A percentile compares a stretch with the other conserved stretches of the same genome.
Conservation (phyloP, 2,329 filamentous ascomycete genomes). For the Nothomitra cinnamomea region DNA sequence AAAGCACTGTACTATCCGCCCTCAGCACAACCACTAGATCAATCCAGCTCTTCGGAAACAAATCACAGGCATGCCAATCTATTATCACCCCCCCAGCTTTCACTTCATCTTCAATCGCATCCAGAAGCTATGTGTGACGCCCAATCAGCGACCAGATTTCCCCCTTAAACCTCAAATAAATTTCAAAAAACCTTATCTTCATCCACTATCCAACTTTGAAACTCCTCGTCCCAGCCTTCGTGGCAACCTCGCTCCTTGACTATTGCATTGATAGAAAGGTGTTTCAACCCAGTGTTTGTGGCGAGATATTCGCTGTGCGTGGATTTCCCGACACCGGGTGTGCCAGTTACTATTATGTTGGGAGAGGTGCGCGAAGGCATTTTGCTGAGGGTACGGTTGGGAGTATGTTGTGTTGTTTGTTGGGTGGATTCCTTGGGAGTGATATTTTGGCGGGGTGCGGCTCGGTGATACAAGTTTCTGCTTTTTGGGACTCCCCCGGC, state of each 20-base stretch:
- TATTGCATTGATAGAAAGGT: conserved; percentile 77
- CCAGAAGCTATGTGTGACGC: conserved; percentile 49
- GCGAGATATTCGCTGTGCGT: conserved; percentile 30
- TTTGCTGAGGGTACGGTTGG: neutral
- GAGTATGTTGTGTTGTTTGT: neutral
- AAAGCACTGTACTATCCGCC: conserved; percentile 62
- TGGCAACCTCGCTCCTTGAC: conserved; percentile 80
- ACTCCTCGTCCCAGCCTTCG: conserved; percentile 74
- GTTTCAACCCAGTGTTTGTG: conserved; percentile 50
- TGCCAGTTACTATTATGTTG: conserved; percentile 91
- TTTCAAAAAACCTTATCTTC: conserved; percentile 62
- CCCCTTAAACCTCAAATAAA: neutral
- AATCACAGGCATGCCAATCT: conserved; percentile 95
- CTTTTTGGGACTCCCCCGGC: too few species aligned
- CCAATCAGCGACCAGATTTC: neutral
- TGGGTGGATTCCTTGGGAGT: neutral
- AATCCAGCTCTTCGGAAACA: conserved; percentile 87
- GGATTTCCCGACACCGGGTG: conserved; percentile 89
- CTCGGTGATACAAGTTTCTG: too few species aligned
- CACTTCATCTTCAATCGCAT: conserved; percentile 71
- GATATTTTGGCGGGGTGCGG: neutral
- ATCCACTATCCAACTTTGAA: conserved; percentile 81
- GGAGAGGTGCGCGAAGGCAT: conserved; percentile 33
- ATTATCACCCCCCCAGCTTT: conserved; percentile 70
- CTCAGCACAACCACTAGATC: conserved; percentile 87